A percentile compares a stretch with the other conserved stretches of the same genome.
Conservation (phyloP, 176 grass and related monocot species). For the Oropetium thomaeum region DNA sequence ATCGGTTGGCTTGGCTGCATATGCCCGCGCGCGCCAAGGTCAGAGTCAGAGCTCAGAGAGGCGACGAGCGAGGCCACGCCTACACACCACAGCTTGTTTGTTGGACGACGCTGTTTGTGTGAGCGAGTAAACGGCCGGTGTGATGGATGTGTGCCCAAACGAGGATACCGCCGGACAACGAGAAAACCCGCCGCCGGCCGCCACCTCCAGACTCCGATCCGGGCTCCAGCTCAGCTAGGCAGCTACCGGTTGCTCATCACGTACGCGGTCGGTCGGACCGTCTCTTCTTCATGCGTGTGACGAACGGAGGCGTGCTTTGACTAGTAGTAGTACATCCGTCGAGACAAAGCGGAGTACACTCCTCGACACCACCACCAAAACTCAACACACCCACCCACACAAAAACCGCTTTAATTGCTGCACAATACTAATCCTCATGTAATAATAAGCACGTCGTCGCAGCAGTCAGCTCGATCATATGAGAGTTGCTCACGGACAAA, state of each 20-base stretch:
- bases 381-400: no score
- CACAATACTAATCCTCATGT: no score
- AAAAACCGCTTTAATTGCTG: no score
- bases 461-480: no score
- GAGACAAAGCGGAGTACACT: neutral
- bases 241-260: neutral
- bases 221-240: slow-evolving; percentile 6
- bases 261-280: neutral
- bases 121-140: neutral
- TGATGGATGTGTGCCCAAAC: neutral
- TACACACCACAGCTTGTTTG: no score
- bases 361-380: no score
- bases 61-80: no score
- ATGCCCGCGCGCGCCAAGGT: neutral
- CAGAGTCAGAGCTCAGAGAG: neutral
- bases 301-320: neutral
- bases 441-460: no score
- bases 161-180: neutral
- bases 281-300: neutral
- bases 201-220: neutral
- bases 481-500: no score
- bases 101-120: neutral
- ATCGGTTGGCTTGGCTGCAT: neutral
- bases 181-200: neutral
- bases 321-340: no score